Percentiles rank a stretch among this genome's conserved stretches.
These are phyloP conservation scores for Carallia brachiata DNA, from an alignment of 345 rosid genomes.

Conservation along the genomic window DNA sequence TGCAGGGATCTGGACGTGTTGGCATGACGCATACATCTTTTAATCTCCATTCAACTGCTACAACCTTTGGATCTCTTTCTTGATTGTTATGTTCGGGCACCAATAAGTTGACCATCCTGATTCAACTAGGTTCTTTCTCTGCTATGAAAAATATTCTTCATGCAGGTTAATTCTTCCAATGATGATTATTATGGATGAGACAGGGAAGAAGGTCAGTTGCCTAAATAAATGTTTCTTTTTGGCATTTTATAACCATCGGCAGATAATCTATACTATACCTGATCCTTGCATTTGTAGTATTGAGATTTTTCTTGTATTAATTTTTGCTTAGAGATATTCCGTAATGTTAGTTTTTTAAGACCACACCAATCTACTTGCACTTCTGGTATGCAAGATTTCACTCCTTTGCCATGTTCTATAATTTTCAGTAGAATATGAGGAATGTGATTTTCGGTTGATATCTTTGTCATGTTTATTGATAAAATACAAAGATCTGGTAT, in stretches of 20 bases:
- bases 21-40: conserved; percentile 66
- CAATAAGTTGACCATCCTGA: conserved; percentile 1
- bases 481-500: too few species aligned
- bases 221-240: conserved; percentile 3
- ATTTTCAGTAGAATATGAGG: too few species aligned
- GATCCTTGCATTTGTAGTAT: neutral
- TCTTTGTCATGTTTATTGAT: too few species aligned
- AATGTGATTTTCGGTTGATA: too few species aligned
- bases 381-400: too few species aligned
- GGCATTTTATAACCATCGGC: neutral
- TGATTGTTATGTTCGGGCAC: conserved; percentile 55
- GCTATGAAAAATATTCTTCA: conserved; percentile 19
- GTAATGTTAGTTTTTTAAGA: neutral
- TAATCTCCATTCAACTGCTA: conserved; percentile 78
- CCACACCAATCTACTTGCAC: too few species aligned
- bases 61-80: conserved; percentile 24
- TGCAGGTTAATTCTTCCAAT: conserved; percentile 93
- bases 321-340: neutral
- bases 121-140: conserved; percentile 10
- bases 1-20: conserved; percentile 85
- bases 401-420: too few species aligned
- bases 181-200: conserved; percentile 51
- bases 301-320: neutral
- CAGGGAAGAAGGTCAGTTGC: conserved; percentile 62
- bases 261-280: neutral